Evolutionary conservation across 1,284 basidiomycete genomes (phyloP), one percentile per base, ranked within the genome.

Genomic region (Flammula alnicola): DNA sequence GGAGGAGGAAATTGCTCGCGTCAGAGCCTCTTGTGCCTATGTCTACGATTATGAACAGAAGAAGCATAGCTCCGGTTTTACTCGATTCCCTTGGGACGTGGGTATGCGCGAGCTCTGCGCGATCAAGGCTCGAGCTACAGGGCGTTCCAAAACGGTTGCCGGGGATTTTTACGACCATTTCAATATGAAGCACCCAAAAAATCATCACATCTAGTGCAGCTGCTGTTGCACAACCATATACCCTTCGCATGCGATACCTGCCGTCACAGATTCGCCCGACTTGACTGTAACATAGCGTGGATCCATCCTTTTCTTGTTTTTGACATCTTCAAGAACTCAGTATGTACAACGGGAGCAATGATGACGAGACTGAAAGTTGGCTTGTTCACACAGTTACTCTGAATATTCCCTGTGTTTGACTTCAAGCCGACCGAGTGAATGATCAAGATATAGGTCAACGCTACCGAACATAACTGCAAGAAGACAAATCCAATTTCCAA

Each of bases 21-120:
- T 80, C 36, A 71, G 72, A 55, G 80, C 81, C 1, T 81, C 80
- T 7, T 82, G 76, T 56, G 80, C 79, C 2, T 83, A 82, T 57
- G 43, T 68, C 7, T 69, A 72, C 51, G 77, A 79, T 54, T 63
- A 49, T 27, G 57, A 68, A 31, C 37, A 57, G 23, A 51, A 46
- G 31, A 62, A 56, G 23, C 51, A 23, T 32, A 16, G 22, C 11
- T 33, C 22, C 1, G 51, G 56, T 23, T 74, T 66, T 63, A 68
- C 70, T 3, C 68, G 75, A 11, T 81, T 81, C 51, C 77, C 80
- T 3, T 83, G 74, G 67, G 71, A 82, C 57, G 71, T 83, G 29
- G 76, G 77, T 0, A 73, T 79, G 65, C 66, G 78, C 10, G 71
- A 74, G 43, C 64, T 84, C 7, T 71, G 79, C 47, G 59, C 61